Percentiles rank a stretch among this genome's conserved stretches.
Evolutionary conservation across 1,284 basidiomycete species (phyloP).

Genomic region (Marasmius sp.): DNA sequence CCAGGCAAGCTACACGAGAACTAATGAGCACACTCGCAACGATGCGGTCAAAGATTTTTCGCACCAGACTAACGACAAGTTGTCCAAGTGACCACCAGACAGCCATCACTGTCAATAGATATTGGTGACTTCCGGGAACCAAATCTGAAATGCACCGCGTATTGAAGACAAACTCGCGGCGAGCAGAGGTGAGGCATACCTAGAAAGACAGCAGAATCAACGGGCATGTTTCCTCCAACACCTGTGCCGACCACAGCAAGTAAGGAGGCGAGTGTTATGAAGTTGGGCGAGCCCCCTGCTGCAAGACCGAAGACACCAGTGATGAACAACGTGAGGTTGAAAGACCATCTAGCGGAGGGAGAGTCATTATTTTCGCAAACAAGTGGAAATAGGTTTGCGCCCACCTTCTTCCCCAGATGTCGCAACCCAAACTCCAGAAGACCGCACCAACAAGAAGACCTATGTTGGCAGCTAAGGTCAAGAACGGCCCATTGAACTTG

Average conservation of each 20-base stretch:
- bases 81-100: slow-evolving; percentile 70
- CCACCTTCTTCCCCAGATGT: slow-evolving; percentile 60
- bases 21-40: neutral
- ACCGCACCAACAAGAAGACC: slow-evolving; percentile 66
- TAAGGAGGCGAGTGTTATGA: slow-evolving; percentile 50
- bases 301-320: slow-evolving; percentile 66
- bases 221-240: slow-evolving; percentile 71
- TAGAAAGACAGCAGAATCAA: slow-evolving; percentile 81
- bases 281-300: slow-evolving; percentile 60
- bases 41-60: slow-evolving; percentile 18
- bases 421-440: slow-evolving; percentile 62
- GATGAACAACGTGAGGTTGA: slow-evolving; percentile 75
- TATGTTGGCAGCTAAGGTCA: slow-evolving; percentile 55
- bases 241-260: slow-evolving; percentile 60
- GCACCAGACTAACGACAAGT: slow-evolving; percentile 55
- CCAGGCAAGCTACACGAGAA: slow-evolving; percentile 54
- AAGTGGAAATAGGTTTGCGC: slow-evolving; percentile 5
- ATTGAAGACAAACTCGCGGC: neutral
- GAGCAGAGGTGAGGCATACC: slow-evolving; percentile 39
- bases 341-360: slow-evolving; percentile 50
- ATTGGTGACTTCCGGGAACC: slow-evolving; percentile 60
- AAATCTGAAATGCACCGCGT: slow-evolving; percentile 39
- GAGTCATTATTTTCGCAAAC: neutral
- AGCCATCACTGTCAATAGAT: slow-evolving; percentile 60
- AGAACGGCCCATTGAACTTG: slow-evolving; percentile 48